Base-by-base conservation (phyloP, 2,329 filamentous ascomycete species). In the Aureobasidium namibiae region DNA sequence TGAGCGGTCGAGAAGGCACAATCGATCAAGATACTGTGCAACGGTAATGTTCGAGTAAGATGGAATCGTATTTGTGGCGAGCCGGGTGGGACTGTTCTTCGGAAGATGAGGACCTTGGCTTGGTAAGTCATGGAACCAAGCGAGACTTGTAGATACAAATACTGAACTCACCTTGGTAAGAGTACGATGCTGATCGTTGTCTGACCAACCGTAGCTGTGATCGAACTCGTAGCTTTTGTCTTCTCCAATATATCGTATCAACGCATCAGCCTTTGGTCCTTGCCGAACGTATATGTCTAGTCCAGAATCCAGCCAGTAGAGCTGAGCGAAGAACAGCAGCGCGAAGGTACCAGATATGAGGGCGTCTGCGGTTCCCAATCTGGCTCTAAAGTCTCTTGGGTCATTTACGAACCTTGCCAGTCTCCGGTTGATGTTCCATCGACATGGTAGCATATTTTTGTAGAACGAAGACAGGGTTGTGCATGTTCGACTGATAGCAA, bases 331-430 rank as follows among this genome's bases (percentile, higher is more conserved):
- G 33, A 61, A 61, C 13, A 50, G 39, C 13, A 58, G 53, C 4
- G 53, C 53, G 21, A 61, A 61, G 7, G 46, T 58, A n/a, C 60
- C 60, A 45, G 38, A 56, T 9, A 61, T 58, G n/a, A 61, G 33
- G 16, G 53, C 53, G 10, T 56, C 60, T 23, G 50, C 46, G 13
- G 44, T 18, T 23, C 60, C 53, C 9, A 61, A 7, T 23, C 23
- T 33, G 14, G 50, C 45, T 31, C 53, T 50, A 10, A 61, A 53
- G 23, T 46, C 53, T 38, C 31, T 41, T 3, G 54, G 54, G 23
- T 53, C 52, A 13, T 57, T 44, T 4, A 58, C 53, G n/a, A 61
- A 61, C 24, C 46, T 14, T 21, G 44, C 45, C 16, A 61, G 60
- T 21, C 49, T 21, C 11, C 45, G 29, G 14, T 61, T 53, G 26